Percentiles rank a stretch among this genome's conserved stretches.
Conservation (phyloP, 2,329 filamentous ascomycete genomes). For the Pseudocercospora ulei region DNA sequence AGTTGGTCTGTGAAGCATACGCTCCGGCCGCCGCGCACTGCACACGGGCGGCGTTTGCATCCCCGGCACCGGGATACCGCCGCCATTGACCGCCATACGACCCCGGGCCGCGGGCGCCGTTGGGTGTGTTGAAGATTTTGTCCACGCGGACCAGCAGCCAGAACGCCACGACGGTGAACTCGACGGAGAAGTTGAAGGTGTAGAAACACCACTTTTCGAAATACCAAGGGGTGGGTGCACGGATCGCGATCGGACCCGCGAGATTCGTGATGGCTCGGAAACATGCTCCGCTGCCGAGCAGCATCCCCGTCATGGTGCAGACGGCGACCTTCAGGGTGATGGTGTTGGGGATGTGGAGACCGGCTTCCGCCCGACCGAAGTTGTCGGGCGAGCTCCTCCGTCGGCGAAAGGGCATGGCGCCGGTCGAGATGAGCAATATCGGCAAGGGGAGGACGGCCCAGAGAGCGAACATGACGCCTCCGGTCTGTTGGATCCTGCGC, state of each 20-base stretch:
- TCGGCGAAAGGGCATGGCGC: constrained; percentile 36
- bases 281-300: constrained; percentile 59
- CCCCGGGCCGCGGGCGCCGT: constrained; percentile 52
- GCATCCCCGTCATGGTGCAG: constrained; percentile 48
- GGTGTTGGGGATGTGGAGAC: constrained; percentile 30
- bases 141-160: constrained; percentile 64
- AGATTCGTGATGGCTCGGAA: constrained; percentile 57
- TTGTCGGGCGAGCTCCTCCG: constrained; percentile 40
- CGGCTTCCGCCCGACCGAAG: constrained; percentile 46
- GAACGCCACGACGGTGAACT: constrained; percentile 58
- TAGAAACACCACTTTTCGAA: constrained; percentile 66
- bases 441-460: constrained; percentile 58
- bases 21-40: no score
- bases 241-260: constrained; percentile 33
- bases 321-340: constrained; percentile 59
- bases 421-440: constrained; percentile 43
- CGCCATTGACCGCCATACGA: constrained; percentile 19
- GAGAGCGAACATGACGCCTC: constrained; percentile 51
- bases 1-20: no score
- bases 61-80: neutral
- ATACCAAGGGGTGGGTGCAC: constrained; percentile 55
- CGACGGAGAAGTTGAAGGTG: constrained; percentile 65
- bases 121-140: constrained; percentile 61
- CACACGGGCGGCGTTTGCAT: no score
- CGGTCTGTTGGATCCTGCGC: constrained; percentile 56